A percentile compares a stretch with the other conserved stretches of the same genome.
Conservation (phyloP, 371 early-diverging fungal species). For the Paraphysoderma sedebokerense region DNA sequence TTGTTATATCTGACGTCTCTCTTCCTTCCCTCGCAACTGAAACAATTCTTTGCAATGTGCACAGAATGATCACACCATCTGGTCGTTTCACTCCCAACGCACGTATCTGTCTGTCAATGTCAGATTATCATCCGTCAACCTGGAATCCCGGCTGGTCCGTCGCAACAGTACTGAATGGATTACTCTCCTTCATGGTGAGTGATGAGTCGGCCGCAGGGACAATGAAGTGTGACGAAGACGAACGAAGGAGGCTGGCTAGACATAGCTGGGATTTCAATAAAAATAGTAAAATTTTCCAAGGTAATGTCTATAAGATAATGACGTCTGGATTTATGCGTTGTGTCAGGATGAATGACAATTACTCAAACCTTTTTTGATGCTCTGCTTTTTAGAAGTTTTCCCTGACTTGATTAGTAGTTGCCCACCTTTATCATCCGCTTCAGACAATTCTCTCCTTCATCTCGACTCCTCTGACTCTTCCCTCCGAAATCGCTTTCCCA, state of each 20-base stretch:
- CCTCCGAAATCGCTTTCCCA: no score
- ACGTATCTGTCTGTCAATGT: slow-evolving; percentile 84
- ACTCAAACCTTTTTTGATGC: no score
- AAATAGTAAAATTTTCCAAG: no score
- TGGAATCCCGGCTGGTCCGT: slow-evolving; percentile 98
- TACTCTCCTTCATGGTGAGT: slow-evolving; percentile 84
- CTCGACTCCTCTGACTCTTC: no score
- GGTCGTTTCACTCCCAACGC: slow-evolving; percentile 81
- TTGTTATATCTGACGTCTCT: neutral
- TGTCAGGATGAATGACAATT: no score
- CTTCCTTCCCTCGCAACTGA: neutral
- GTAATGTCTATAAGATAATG: no score
- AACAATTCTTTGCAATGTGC: neutral
- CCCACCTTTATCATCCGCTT: no score
- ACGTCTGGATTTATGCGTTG: no score
- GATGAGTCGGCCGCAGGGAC: neutral
- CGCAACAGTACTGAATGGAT: slow-evolving; percentile 81
- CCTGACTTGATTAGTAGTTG: no score
- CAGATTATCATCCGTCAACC: slow-evolving; percentile 77
- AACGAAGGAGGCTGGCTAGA: neutral
- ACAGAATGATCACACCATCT: slow-evolving; percentile 3
- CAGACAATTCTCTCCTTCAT: no score
- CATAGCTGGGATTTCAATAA: no score
- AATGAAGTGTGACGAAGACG: neutral
- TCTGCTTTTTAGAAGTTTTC: no score